These are phyloP conservation scores for Xylaria telfairii DNA, from an alignment of 495 filamentous ascomycete species.

Conservation along the genomic window DNA sequence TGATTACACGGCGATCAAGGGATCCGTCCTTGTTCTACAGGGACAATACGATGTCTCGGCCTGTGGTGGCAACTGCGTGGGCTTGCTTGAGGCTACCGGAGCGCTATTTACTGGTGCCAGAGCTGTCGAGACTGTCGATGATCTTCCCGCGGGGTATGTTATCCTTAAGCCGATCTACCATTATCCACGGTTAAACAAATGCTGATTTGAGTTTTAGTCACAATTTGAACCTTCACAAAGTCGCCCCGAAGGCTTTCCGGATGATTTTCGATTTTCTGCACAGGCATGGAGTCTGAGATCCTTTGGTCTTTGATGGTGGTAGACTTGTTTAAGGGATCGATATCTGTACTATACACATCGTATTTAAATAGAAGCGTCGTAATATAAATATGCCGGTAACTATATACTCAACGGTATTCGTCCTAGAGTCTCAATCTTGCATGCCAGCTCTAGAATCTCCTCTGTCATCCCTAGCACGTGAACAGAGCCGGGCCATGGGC, in stretches of 20 bases:
- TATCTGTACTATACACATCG: not conserved
- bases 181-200: not conserved
- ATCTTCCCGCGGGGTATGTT: slow-evolving; percentile 9
- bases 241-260: slow-evolving; percentile 32
- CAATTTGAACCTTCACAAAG: slow-evolving; percentile 38
- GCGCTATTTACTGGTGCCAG: slow-evolving; percentile 16
- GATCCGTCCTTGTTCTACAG: slow-evolving; percentile 33
- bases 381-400: not conserved
- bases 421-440: not conserved
- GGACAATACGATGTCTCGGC: slow-evolving; percentile 38
- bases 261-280: slow-evolving; percentile 30
- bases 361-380: not conserved
- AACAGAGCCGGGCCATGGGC: not conserved
- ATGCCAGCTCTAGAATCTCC: not conserved
- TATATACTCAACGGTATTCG: not conserved
- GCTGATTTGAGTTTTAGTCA: slow-evolving; percentile 24
- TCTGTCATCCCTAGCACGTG: not conserved
- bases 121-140: slow-evolving; percentile 2
- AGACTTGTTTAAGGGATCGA: not conserved
- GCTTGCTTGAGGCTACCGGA: slow-evolving; percentile 30
- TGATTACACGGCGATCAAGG: slow-evolving; percentile 10
- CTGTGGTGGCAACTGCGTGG: slow-evolving; percentile 38
- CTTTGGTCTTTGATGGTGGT: not conserved
- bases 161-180: not conserved
- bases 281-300: not conserved